Conservation (phyloP, 2,329 filamentous ascomycete species). For the Stagonosporopsis rhizophila region DNA sequence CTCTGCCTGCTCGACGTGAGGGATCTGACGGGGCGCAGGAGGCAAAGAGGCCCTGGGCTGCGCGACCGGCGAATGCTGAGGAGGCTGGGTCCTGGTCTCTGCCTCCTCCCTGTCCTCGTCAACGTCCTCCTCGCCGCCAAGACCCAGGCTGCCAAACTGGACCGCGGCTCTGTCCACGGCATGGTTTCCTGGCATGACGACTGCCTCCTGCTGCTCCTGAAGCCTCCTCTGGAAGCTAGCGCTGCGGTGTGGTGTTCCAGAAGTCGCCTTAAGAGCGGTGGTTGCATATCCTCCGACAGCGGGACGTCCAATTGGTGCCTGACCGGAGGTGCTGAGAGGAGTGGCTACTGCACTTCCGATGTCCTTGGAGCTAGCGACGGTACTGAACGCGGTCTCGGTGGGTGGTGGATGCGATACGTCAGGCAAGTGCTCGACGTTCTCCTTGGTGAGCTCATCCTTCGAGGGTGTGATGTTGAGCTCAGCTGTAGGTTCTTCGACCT, state of each 20-base stretch:
- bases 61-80: slow-evolving; percentile 87
- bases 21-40: slow-evolving; percentile 64
- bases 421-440: slow-evolving; percentile 88
- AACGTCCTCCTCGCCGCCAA: slow-evolving; percentile 77
- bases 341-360: slow-evolving; percentile 64
- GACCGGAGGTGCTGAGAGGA: slow-evolving; percentile 60
- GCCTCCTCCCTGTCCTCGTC: slow-evolving; percentile 95
- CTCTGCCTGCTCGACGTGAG: slow-evolving; percentile 50
- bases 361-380: slow-evolving; percentile 84
- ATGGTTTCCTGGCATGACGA: slow-evolving; percentile 97
- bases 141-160: slow-evolving; percentile 93
- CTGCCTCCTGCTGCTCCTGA: slow-evolving; percentile 94
- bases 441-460: slow-evolving; percentile 85
- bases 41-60: slow-evolving; percentile 87
- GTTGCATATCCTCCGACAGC: slow-evolving; percentile 77
- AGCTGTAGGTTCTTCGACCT: slow-evolving; percentile 58
- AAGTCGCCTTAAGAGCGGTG: slow-evolving; percentile 81
- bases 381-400: slow-evolving; percentile 87
- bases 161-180: slow-evolving; percentile 92
- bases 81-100: slow-evolving; percentile 91
- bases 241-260: slow-evolving; percentile 65
- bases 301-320: slow-evolving; percentile 67
- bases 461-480: slow-evolving; percentile 66
- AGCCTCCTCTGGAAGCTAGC: slow-evolving; percentile 85
- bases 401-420: slow-evolving; percentile 79